These are phyloP conservation scores for Xenoacremonium recifei DNA, from an alignment of 2,329 filamentous ascomycete genomes.

Conservation along the genomic window DNA sequence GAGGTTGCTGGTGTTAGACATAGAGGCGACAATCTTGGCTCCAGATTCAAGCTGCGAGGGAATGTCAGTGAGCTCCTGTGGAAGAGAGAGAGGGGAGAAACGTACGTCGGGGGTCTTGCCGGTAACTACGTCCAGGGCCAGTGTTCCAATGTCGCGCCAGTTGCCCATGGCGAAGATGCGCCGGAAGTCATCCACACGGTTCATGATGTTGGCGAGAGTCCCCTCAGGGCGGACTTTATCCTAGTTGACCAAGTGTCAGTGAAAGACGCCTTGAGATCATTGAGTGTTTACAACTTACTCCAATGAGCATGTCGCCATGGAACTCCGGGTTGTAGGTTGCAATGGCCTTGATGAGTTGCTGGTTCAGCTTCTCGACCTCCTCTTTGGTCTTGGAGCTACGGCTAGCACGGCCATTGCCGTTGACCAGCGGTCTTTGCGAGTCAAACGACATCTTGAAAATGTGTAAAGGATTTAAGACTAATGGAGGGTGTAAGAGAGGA, in stretches of 20 bases:
- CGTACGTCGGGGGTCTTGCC: neutral
- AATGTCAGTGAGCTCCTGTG: too few relatives aligned
- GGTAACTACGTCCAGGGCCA: neutral
- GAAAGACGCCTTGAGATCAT: too few relatives aligned
- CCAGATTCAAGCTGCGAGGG: conserved; percentile 7
- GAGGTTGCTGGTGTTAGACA: conserved; percentile 7
- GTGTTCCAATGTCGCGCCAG: neutral
- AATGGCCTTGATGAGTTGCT: neutral
- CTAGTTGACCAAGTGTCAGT: neutral
- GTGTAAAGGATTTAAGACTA: too few relatives aligned
- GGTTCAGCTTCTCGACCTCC: neutral
- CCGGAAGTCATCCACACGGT: neutral
- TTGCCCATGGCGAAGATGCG: neutral
- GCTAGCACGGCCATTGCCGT: neutral
- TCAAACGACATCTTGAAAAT: neutral
- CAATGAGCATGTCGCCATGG: neutral
- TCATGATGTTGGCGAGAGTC: neutral
- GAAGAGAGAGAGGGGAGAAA: too few relatives aligned
- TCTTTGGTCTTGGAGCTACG: neutral
- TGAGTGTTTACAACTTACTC: too few relatives aligned
- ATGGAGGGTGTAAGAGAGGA: too few relatives aligned
- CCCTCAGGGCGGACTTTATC: conserved; percentile 1
- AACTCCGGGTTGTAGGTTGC: neutral
- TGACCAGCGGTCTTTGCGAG: neutral
- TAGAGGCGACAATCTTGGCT: conserved; percentile 5